Conservation (phyloP, 2,329 filamentous ascomycete genomes). For the Cadophora malorum region DNA sequence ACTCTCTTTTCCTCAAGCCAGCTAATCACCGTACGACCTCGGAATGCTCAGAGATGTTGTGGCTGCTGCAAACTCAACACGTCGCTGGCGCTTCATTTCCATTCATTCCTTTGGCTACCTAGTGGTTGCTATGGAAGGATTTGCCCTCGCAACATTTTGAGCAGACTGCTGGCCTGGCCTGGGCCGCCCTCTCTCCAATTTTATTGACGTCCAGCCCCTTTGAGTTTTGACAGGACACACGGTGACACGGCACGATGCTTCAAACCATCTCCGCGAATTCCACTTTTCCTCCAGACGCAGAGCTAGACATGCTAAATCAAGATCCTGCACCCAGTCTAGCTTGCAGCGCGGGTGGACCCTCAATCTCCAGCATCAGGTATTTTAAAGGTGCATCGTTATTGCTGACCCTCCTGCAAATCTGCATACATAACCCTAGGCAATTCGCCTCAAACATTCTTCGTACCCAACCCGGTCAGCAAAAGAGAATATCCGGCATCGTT, state of each 20-base stretch:
- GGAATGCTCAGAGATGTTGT: background rate
- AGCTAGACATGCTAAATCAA: conserved; percentile 10
- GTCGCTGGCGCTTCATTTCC: background rate
- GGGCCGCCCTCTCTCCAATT: conserved; percentile 2
- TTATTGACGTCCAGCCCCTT: background rate
- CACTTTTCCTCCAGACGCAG: conserved; percentile 17
- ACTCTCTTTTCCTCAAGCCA: background rate
- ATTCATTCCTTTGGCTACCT: background rate
- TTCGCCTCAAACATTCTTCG: conserved; percentile 1
- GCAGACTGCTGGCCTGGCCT: background rate
- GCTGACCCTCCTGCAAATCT: background rate
- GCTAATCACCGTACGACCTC: conserved; percentile 3
- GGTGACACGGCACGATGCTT: conserved; percentile 1
- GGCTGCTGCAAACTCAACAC: conserved; percentile 2
- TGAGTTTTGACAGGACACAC: background rate
- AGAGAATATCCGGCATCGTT: conserved; percentile 1
- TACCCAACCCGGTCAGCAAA: conserved; percentile 17
- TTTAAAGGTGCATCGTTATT: background rate
- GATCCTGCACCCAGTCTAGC: conserved; percentile 8
- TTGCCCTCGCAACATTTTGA: background rate
- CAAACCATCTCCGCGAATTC: conserved; percentile 8
- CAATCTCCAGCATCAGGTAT: conserved; percentile 17
- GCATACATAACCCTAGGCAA: background rate
- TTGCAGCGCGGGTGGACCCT: conserved; percentile 1
- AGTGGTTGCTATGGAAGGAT: background rate